phyloP scores from a whole-genome alignment of 139 green algal species.

The Picochlorum sp. region DNA sequence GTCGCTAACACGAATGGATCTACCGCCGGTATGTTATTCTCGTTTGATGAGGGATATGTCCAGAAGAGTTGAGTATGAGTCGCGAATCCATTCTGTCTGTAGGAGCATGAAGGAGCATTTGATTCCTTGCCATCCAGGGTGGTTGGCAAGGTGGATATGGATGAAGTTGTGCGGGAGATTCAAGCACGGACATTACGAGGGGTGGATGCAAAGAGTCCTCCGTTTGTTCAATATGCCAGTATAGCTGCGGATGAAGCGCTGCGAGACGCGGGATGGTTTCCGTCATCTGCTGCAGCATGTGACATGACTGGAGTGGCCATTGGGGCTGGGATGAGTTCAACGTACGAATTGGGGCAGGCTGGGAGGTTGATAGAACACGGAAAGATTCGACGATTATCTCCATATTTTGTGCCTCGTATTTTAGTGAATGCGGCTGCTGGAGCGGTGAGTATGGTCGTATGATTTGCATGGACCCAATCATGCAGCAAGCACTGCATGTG shows the following conservation, averaged over 20 bases:
- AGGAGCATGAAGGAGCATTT: constrained; percentile 17
- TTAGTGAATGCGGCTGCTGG: constrained; percentile 89
- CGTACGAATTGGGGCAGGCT: constrained; percentile 63
- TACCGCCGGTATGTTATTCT: constrained; percentile 27
- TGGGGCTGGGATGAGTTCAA: constrained; percentile 81
- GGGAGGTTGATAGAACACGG: constrained; percentile 31
- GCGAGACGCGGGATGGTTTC: constrained; percentile 46
- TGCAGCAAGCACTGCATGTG: constrained; percentile 60
- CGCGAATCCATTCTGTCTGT: not conserved
- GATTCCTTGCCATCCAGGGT: constrained; percentile 51
- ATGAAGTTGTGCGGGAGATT: constrained; percentile 23
- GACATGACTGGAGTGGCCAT: constrained; percentile 68
- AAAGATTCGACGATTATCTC: constrained; percentile 58
- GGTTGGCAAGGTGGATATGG: constrained; percentile 9
- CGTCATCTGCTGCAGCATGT: constrained; percentile 13
- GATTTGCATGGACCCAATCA: constrained; percentile 75
- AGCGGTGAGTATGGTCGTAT: constrained; percentile 67
- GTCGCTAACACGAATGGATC: constrained; percentile 45
- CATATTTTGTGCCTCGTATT: constrained; percentile 88
- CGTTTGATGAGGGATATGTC: too few species aligned
- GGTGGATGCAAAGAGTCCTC: constrained; percentile 13
- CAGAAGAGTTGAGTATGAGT: too few species aligned
- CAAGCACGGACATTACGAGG: constrained; percentile 7
- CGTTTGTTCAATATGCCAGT: constrained; percentile 46
- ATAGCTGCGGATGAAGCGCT: constrained; percentile 51